Evolutionary conservation across 1,284 basidiomycete genomes (phyloP).

Genomic region (Ceratobasidium sp.): DNA sequence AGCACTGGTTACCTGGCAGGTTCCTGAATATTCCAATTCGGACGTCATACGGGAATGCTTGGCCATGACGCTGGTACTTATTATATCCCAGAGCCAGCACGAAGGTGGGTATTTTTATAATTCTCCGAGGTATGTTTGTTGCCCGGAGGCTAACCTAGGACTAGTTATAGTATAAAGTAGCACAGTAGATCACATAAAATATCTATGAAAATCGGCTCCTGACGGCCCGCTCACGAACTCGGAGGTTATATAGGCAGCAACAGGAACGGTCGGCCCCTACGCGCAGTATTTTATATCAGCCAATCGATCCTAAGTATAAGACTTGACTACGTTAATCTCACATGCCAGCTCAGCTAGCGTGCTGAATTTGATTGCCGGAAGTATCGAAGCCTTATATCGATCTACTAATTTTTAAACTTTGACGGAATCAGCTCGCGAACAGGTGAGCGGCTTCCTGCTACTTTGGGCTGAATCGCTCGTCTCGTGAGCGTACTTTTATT

Average conservation of each 20-base stretch:
- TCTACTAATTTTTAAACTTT: conserved; percentile 24
- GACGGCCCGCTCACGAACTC: too few species aligned
- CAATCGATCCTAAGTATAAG: background rate
- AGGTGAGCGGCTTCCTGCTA: conserved; percentile 6
- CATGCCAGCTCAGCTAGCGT: conserved; percentile 1
- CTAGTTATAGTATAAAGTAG: background rate
- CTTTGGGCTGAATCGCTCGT: background rate
- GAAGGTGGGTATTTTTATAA: conserved; percentile 13
- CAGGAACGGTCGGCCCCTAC: too few species aligned
- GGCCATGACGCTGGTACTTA: background rate
- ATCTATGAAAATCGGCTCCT: too few species aligned
- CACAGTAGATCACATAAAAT: too few species aligned
- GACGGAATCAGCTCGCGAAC: background rate
- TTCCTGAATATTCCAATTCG: too few species aligned
- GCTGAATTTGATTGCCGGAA: conserved; percentile 13
- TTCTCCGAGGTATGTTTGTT: conserved; percentile 19
- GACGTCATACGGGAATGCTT: background rate
- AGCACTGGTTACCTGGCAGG: too few species aligned
- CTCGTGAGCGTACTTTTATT: conserved; percentile 7
- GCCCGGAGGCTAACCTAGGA: background rate
- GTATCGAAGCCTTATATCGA: conserved; percentile 13
- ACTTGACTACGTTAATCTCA: too few species aligned
- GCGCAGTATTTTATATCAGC: background rate
- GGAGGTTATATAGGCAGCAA: too few species aligned
- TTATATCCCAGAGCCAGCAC: conserved; percentile 11